Conservation (phyloP, 805 yeast genomes). For the Cyberlindnera saturnus region DNA sequence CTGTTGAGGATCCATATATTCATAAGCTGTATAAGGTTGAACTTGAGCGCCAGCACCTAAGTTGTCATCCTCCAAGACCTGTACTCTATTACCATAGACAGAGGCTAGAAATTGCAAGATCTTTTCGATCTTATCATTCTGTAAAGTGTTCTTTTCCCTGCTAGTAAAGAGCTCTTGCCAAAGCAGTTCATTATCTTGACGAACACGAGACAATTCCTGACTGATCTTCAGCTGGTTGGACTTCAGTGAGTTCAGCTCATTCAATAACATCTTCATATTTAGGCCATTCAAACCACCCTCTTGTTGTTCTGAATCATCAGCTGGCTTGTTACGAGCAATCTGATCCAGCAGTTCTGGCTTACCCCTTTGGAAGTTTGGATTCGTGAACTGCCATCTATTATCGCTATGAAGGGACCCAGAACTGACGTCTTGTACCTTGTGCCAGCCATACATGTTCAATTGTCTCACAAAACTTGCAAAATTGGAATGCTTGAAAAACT, state of each 20-base stretch:
- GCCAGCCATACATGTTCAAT: slow-evolving; percentile 98
- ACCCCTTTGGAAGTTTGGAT: slow-evolving; percentile 69
- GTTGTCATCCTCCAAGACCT: slow-evolving; percentile 16
- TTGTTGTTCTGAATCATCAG: slow-evolving; percentile 11
- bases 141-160: slow-evolving; percentile 79
- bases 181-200: slow-evolving; percentile 80
- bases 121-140: slow-evolving; percentile 82
- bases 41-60: background rate
- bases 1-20: slow-evolving; percentile 1
- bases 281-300: slow-evolving; percentile 4
- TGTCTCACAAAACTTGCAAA: slow-evolving; percentile 96
- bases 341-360: slow-evolving; percentile 81
- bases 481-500: slow-evolving; percentile 90
- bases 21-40: background rate
- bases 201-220: slow-evolving; percentile 76
- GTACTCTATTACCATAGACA: slow-evolving; percentile 32
- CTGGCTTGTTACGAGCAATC: slow-evolving; percentile 69
- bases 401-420: slow-evolving; percentile 68
- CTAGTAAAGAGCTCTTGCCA: slow-evolving; percentile 88
- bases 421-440: slow-evolving; percentile 88
- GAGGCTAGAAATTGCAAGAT: slow-evolving; percentile 84
- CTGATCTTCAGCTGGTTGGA: slow-evolving; percentile 74
- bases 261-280: slow-evolving; percentile 35
- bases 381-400: slow-evolving; percentile 85
- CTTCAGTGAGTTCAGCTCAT: slow-evolving; percentile 43